A percentile compares a stretch with the other conserved stretches of the same genome.
phyloP scores from a whole-genome alignment of 176 grass and related monocot genomes.

The Musa itinerans region DNA sequence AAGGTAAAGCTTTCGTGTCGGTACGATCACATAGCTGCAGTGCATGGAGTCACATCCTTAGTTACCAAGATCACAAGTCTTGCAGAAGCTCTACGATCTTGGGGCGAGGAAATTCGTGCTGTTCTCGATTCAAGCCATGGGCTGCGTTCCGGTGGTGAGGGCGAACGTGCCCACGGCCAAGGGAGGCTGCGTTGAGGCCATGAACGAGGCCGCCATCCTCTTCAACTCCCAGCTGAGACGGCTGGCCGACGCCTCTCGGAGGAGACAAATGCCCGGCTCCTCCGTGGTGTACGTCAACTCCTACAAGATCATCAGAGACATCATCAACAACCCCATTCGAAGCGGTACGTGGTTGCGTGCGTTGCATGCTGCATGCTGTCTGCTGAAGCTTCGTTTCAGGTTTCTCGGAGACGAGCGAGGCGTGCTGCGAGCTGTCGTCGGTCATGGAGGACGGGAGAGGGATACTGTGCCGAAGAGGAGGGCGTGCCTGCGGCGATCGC shows the following conservation, averaged over 20 bases:
- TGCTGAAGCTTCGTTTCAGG: background rate
- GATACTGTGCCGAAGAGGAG: constrained; percentile 34
- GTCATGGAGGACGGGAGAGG: constrained; percentile 3
- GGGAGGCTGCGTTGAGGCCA: constrained; percentile 24
- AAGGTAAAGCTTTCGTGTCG: constrained; percentile 18
- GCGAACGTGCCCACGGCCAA: constrained; percentile 20
- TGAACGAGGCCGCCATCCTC: constrained; percentile 41
- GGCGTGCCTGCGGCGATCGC: constrained; percentile 38
- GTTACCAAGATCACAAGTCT: background rate
- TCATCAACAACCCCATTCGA: constrained; percentile 24
- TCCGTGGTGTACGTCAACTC: constrained; percentile 30
- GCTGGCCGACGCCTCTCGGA: constrained; percentile 6
- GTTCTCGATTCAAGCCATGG: constrained; percentile 55
- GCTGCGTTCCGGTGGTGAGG: constrained; percentile 43
- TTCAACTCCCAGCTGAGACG: constrained; percentile 40
- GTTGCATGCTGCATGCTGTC: background rate
- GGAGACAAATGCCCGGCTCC: constrained; percentile 31
- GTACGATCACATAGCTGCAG: background rate
- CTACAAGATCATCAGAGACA: constrained; percentile 43
- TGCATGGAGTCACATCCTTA: background rate
- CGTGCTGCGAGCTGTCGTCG: constrained; percentile 37
- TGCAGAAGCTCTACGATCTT: constrained; percentile 38
- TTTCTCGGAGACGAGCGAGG: constrained; percentile 22
- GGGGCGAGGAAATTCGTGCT: constrained; percentile 56
- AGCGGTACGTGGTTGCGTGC: constrained; percentile 17